These are phyloP conservation scores for Chaetomium strumarium DNA, from an alignment of 2,329 filamentous ascomycete genomes.

Conservation along the genomic window DNA sequence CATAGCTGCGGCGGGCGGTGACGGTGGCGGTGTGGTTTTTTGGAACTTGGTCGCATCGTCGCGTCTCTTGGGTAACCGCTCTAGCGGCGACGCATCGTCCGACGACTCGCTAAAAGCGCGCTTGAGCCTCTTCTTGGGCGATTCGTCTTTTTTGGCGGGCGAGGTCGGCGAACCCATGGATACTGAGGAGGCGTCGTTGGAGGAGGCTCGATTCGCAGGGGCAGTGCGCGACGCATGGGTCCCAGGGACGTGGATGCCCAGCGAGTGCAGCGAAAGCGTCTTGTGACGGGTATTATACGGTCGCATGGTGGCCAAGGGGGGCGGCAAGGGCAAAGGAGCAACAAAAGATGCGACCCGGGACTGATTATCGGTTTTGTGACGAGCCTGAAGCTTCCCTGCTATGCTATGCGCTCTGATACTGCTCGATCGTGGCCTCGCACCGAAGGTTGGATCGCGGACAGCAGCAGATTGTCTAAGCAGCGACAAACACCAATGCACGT, in stretches of 20 bases:
- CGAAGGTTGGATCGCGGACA: slow-evolving; percentile 5
- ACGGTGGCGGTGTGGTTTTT: slow-evolving; percentile 74
- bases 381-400: slow-evolving; percentile 1
- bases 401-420: slow-evolving; percentile 10
- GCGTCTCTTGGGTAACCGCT: slow-evolving; percentile 30
- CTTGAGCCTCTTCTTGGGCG: slow-evolving; percentile 65
- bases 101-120: slow-evolving; percentile 59
- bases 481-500: slow-evolving; percentile 13
- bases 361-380: slow-evolving; percentile 11
- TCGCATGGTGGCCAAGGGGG: slow-evolving; percentile 46
- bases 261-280: slow-evolving; percentile 83
- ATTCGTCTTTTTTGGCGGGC: slow-evolving; percentile 30
- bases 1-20: slow-evolving; percentile 49
- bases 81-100: slow-evolving; percentile 24
- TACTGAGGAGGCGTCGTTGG: slow-evolving; percentile 23
- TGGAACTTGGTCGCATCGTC: slow-evolving; percentile 43
- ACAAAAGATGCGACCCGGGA: slow-evolving; percentile 9
- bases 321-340: not conserved
- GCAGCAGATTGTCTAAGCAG: slow-evolving; percentile 5
- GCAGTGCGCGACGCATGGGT: slow-evolving; percentile 55
- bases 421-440: not conserved
- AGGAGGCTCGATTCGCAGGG: slow-evolving; percentile 39
- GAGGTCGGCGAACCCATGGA: slow-evolving; percentile 31
- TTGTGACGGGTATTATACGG: slow-evolving; percentile 96
- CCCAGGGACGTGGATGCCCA: slow-evolving; percentile 83